Conservation (phyloP, 371 early-diverging fungal species). For the Capillidium heterosporum region DNA sequence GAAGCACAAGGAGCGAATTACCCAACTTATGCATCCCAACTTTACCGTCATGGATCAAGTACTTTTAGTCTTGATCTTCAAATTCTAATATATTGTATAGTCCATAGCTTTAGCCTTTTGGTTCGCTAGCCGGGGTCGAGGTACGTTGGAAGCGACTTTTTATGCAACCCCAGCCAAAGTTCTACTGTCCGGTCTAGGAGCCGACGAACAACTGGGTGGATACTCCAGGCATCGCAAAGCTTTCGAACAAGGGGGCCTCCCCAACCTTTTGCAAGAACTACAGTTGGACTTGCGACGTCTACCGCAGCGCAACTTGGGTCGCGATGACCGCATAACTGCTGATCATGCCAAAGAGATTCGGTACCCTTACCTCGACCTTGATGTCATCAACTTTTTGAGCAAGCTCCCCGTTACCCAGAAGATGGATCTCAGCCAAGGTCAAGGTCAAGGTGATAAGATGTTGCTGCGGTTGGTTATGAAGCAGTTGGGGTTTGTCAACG, state of each 20-base stretch:
- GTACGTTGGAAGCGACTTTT: constrained; percentile 11
- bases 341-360: constrained; percentile 79
- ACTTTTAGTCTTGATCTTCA: constrained; percentile 2
- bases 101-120: constrained; percentile 92
- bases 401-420: constrained; percentile 56
- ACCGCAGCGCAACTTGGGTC: constrained; percentile 67
- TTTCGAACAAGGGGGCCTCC: constrained; percentile 42
- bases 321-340: constrained; percentile 86
- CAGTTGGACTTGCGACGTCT: constrained; percentile 75
- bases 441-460: constrained; percentile 85
- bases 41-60: constrained; percentile 87
- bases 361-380: constrained; percentile 68
- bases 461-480: constrained; percentile 47
- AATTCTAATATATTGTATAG: constrained; percentile 12
- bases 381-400: constrained; percentile 47
- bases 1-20: constrained; percentile 29
- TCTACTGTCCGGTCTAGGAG: constrained; percentile 81
- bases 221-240: constrained; percentile 73
- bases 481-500: constrained; percentile 29
- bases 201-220: constrained; percentile 89
- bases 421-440: constrained; percentile 52
- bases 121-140: constrained; percentile 77
- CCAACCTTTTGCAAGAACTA: constrained; percentile 41
- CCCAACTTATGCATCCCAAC: constrained; percentile 57
- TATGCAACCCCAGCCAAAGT: constrained; percentile 40